A percentile compares a stretch with the other conserved stretches of the same genome.
These are phyloP conservation scores for Corrigiola litoralis DNA, from an alignment of 179 eudicot genomes.

Conservation along the genomic window DNA sequence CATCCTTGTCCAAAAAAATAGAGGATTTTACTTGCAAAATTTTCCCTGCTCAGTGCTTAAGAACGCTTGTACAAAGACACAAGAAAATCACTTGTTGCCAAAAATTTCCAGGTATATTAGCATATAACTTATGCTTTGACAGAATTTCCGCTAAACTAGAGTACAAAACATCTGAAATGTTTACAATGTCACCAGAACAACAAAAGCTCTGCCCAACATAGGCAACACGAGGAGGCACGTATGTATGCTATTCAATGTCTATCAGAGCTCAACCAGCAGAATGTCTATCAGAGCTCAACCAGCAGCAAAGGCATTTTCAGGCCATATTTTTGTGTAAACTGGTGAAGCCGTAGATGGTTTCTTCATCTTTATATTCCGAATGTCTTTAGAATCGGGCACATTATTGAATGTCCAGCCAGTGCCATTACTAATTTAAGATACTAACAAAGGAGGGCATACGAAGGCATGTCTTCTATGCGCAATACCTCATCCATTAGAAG, in stretches of 20 bases:
- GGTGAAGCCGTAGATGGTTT: neutral
- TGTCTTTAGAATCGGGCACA: neutral
- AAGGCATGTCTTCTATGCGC: slow-evolving; percentile 78
- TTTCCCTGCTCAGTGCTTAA: no score
- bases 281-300: neutral
- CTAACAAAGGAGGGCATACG: slow-evolving; percentile 52
- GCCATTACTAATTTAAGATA: neutral
- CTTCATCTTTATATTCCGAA: neutral
- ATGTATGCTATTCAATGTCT: neutral
- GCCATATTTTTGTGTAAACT: neutral
- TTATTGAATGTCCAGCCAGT: neutral
- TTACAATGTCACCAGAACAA: neutral
- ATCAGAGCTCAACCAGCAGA: neutral
- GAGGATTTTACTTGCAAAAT: no score
- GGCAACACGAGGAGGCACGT: neutral
- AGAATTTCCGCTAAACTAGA: neutral
- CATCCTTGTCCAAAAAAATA: no score
- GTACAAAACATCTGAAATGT: neutral
- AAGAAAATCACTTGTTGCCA: neutral
- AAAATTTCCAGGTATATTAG: neutral
- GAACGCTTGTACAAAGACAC: no score
- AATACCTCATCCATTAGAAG: slow-evolving; percentile 63
- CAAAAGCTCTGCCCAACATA: neutral
- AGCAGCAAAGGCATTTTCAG: neutral
- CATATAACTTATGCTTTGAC: neutral